These are phyloP conservation scores for Zoysia matrella DNA, from an alignment of 202 grass and related monocot genomes.

Conservation along the genomic window DNA sequence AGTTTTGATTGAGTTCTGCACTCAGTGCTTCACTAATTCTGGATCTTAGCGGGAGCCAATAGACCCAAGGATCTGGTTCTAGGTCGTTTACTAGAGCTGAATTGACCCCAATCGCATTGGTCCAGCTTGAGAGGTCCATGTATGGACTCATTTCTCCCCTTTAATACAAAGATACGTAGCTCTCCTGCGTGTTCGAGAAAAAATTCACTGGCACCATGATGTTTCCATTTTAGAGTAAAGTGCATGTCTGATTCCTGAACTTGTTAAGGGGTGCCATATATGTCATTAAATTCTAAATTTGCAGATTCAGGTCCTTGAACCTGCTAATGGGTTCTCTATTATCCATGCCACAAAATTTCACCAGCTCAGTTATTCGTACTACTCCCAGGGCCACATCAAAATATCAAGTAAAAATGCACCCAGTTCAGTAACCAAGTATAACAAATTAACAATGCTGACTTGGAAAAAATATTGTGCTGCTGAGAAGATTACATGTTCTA, in stretches of 20 bases:
- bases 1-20: constrained; percentile 6
- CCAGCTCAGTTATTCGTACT: background rate
- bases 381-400: background rate
- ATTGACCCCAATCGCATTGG: no score
- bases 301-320: background rate
- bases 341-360: background rate
- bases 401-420: background rate
- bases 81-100: no score
- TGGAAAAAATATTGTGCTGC: background rate
- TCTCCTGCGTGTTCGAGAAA: no score
- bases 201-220: background rate
- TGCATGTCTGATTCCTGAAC: background rate
- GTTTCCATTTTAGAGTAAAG: background rate
- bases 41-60: no score
- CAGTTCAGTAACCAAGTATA: background rate
- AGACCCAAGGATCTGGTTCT: no score
- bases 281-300: background rate
- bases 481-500: background rate
- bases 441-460: background rate
- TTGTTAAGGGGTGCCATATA: background rate
- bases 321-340: background rate
- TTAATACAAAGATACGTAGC: no score
- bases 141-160: no score
- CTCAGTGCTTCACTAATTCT: background rate
- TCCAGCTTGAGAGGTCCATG: no score